phyloP scores from a whole-genome alignment of 2,329 filamentous ascomycete genomes.

The Exophiala mesophila region DNA sequence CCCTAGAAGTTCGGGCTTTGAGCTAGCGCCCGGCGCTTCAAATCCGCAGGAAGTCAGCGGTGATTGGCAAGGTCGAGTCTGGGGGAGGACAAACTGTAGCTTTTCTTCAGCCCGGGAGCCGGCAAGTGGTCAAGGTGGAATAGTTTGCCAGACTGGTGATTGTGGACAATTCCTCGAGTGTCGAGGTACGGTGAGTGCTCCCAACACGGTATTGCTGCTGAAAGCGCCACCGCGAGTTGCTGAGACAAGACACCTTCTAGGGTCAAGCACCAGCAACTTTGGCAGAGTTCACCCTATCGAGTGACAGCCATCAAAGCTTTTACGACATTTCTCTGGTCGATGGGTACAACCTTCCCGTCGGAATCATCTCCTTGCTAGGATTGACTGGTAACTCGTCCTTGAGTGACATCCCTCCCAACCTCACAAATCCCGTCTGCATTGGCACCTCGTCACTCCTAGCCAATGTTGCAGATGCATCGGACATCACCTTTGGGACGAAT shows the following conservation, averaged over 20 bases:
- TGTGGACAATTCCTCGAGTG: conserved; percentile 68
- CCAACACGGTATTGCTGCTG: too few relatives aligned
- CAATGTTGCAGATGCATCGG: conserved; percentile 44
- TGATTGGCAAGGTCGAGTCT: conserved; percentile 76
- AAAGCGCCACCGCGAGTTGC: too few relatives aligned
- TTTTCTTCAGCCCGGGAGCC: conserved; percentile 59
- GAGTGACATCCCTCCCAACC: conserved; percentile 63
- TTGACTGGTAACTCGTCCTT: conserved; percentile 58
- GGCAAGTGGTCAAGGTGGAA: conserved; percentile 42
- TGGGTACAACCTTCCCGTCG: conserved; percentile 66
- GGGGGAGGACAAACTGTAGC: conserved; percentile 79
- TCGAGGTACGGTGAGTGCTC: conserved; percentile 57
- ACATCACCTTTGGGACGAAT: conserved; percentile 60
- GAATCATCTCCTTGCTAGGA: conserved; percentile 32
- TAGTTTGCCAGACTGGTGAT: conserved; percentile 69
- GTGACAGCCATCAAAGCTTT: conserved; percentile 57
- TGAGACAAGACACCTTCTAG: conserved; percentile 37
- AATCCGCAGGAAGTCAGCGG: conserved; percentile 59
- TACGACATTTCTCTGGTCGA: conserved; percentile 84
- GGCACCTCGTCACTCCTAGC: conserved; percentile 60
- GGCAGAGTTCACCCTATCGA: conserved; percentile 73
- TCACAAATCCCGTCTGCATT: conserved; percentile 72
- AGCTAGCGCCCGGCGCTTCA: conserved; percentile 56
- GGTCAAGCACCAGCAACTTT: conserved; percentile 70
- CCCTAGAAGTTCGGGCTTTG: conserved; percentile 64